Evolutionary conservation across 2,329 filamentous ascomycete species (phyloP), one percentile per base, ranked within the genome.

Genomic region (Parascedosporium putredinis): DNA sequence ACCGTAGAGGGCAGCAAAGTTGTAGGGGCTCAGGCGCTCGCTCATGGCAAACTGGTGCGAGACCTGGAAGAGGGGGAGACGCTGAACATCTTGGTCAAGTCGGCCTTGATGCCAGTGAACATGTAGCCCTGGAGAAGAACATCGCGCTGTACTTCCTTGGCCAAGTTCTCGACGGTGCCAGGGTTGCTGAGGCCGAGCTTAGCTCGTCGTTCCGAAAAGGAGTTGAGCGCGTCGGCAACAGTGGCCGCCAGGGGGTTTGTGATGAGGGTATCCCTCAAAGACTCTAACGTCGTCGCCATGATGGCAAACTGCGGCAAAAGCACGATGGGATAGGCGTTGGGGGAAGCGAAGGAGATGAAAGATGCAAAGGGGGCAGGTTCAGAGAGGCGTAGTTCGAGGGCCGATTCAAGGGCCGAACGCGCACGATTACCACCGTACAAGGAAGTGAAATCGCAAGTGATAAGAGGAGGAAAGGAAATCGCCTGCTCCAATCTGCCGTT

Each of bases 11-110:
- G 87, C 88, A 58, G 89, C 88, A 71, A 97, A 95, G 50, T 88
- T 88, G 71, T 98, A 98, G 33, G 93, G 93, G 65, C 90, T 90
- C 67, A 95, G 76, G 58, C 86, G 83, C 70, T 95, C 88, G 59
- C 93, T 91, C 80, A 96, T 88, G 50, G 91, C 85, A 67, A 98
- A 93, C 60, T 93, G 88, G 73, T 98, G 93, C 57, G 91, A 96
- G 59, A 96, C 86, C 71, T 97, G 91, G 77, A 98, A 98, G 58
- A 97, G 74, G 52, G 93, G 93, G 83, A 81, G 67, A 95, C 81
- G 77, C 89, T 93, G 72, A 97, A 95, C 64, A 88, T 83, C 77
- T 96, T 97, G 65, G 89, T 96, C 65, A 97, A 75, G 69, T 98
- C 93, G 67, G 91, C 94, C 65, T 91, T 87, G 67, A 98, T 79